Evolutionary conservation across 139 green algal species (phyloP).

Genomic region (Chlamydomonas urium): DNA sequence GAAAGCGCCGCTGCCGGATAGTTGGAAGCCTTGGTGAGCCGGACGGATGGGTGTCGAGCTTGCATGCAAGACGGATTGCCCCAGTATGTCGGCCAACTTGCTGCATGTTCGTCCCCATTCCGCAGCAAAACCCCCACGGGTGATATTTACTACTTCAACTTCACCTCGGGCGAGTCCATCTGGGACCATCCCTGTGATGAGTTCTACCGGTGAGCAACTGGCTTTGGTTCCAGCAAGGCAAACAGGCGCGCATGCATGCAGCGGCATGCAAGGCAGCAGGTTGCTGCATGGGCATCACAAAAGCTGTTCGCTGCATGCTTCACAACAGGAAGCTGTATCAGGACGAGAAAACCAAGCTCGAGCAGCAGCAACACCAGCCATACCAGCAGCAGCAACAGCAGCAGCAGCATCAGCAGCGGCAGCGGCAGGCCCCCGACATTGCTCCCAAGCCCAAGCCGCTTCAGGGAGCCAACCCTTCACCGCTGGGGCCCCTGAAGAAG

Average conservation of each 20-base stretch:
- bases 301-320: not conserved
- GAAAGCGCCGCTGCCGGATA: conserved; percentile 65
- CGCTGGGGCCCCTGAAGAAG: conserved; percentile 5
- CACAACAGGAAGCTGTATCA: conserved; percentile 47
- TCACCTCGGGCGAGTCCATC: conserved; percentile 66
- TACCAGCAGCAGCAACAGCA: conserved; percentile 3
- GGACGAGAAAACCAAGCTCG: conserved; percentile 48
- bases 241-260: too few relatives aligned
- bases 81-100: too few relatives aligned
- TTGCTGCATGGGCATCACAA: not conserved
- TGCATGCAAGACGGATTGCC: too few relatives aligned
- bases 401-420: not conserved
- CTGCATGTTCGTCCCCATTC: too few relatives aligned
- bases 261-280: too few relatives aligned
- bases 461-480: not conserved
- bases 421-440: not conserved
- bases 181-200: conserved; percentile 82
- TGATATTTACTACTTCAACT: conserved; percentile 88
- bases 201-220: conserved; percentile 2
- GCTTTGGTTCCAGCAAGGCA: too few relatives aligned
- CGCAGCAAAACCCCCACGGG: conserved; percentile 57
- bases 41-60: too few relatives aligned
- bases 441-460: not conserved
- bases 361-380: not conserved
- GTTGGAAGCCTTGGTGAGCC: conserved; percentile 76